Conservation (phyloP, 495 filamentous ascomycete species). For the Aspergillus saccharolyticus region DNA sequence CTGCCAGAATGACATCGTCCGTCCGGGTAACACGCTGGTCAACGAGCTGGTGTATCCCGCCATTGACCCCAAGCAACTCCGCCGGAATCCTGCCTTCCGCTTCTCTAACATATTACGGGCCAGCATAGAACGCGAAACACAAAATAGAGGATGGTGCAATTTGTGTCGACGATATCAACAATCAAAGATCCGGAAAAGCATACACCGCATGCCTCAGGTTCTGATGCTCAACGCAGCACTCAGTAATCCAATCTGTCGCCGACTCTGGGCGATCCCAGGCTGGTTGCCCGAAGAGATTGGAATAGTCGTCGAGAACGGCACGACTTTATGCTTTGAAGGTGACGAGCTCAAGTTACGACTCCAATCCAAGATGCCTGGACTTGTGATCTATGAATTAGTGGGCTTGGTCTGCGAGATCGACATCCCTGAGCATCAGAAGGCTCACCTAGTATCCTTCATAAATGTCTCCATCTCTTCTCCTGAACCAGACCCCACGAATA, state of each 20-base stretch:
- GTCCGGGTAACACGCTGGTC: conserved; percentile 63
- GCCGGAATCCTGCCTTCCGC: conserved; percentile 51
- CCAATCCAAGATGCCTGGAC: conserved; percentile 58
- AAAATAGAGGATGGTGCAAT: conserved; percentile 83
- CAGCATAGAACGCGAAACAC: conserved; percentile 78
- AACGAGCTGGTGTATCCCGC: conserved; percentile 81
- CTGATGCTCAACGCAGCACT: conserved; percentile 79
- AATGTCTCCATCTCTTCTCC: conserved; percentile 74
- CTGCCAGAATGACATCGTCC: conserved; percentile 72
- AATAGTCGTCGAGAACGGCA: conserved; percentile 71
- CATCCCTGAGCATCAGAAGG: conserved; percentile 72
- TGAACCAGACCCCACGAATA: conserved; percentile 47
- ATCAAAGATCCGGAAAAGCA: conserved; percentile 69
- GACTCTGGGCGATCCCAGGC: conserved; percentile 77
- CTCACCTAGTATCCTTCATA: conserved; percentile 85
- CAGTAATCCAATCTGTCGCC: conserved; percentile 61
- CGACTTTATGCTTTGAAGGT: conserved; percentile 87
- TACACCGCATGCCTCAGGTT: conserved; percentile 73
- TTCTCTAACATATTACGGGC: conserved; percentile 83
- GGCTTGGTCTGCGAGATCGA: conserved; percentile 87
- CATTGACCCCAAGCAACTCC: conserved; percentile 39
- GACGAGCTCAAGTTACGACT: conserved; percentile 59
- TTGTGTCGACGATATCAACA: conserved; percentile 81
- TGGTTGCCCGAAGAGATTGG: conserved; percentile 94
- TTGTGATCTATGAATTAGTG: conserved; percentile 86